Conservation (phyloP, 2,329 filamentous ascomycete species). For the Cryphonectria nitschkei region DNA sequence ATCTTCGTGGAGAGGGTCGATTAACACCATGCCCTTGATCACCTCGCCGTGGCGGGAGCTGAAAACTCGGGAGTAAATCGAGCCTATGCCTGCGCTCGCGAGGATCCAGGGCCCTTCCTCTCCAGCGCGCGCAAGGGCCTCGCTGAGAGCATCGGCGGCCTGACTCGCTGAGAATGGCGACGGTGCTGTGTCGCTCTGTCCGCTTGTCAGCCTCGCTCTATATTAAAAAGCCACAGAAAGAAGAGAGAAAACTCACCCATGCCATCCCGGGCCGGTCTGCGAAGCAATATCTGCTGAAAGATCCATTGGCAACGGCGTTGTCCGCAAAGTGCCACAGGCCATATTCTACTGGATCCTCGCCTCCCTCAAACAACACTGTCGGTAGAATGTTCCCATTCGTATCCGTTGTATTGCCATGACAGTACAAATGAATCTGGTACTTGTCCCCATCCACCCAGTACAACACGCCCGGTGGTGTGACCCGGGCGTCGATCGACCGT, state of each 20-base stretch:
- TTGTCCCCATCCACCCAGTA: conserved; percentile 83
- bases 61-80: conserved; percentile 89
- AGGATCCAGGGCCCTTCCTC: conserved; percentile 90
- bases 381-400: conserved; percentile 61
- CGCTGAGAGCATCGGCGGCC: conserved; percentile 85
- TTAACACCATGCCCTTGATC: conserved; percentile 77
- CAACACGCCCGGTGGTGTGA: conserved; percentile 72
- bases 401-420: conserved; percentile 72
- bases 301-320: conserved; percentile 74
- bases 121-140: conserved; percentile 77
- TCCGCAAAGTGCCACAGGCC: conserved; percentile 81
- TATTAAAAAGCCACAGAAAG: conserved; percentile 33
- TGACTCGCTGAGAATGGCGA: conserved; percentile 93
- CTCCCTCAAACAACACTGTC: conserved; percentile 85
- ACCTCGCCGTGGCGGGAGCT: conserved; percentile 77
- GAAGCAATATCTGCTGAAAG: conserved; percentile 89
- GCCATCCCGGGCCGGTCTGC: conserved; percentile 89
- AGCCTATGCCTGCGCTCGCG: conserved; percentile 83
- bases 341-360: conserved; percentile 77
- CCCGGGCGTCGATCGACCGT: conserved; percentile 75
- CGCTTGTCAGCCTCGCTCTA: conserved; percentile 6
- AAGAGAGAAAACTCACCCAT: conserved; percentile 56
- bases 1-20: conserved; percentile 90
- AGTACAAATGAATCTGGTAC: conserved; percentile 86
- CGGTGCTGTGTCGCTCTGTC: conserved; percentile 78